Evolutionary conservation across 495 filamentous ascomycete species (phyloP).

Genomic region (Barbatosphaeria neglecta): DNA sequence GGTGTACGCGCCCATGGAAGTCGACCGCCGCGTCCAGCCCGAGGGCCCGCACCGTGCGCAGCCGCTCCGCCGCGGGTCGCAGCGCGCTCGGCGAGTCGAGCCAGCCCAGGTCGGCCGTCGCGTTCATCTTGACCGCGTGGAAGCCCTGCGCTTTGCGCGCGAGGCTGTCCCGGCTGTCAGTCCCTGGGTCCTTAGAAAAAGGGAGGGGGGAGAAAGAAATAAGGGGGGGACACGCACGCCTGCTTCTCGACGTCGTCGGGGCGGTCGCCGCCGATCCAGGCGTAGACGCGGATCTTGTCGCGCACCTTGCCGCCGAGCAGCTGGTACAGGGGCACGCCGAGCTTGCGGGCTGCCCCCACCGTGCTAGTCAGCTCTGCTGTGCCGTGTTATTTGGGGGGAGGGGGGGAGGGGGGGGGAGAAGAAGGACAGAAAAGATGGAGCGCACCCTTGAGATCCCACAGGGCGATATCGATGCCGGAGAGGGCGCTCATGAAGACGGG

Average conservation of each 20-base stretch:
- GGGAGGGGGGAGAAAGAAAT: not conserved
- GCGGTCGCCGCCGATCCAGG: constrained; percentile 82
- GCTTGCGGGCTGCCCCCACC: constrained; percentile 32
- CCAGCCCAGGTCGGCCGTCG: constrained; percentile 68
- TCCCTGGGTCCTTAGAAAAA: not conserved
- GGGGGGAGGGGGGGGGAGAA: not conserved
- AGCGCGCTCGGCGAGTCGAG: constrained; percentile 58
- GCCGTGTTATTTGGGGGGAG: no score
- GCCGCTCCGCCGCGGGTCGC: constrained; percentile 52
- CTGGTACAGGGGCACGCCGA: constrained; percentile 62
- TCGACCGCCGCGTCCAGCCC: constrained; percentile 65
- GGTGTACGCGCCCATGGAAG: constrained; percentile 70
- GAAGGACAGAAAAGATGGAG: not conserved
- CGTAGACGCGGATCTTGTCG: constrained; percentile 63
- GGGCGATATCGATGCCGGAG: constrained; percentile 68
- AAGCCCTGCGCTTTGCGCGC: constrained; percentile 60
- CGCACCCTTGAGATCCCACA: constrained; percentile 64
- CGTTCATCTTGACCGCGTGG: constrained; percentile 71
- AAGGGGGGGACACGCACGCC: constrained; percentile 45
- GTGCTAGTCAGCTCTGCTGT: no score
- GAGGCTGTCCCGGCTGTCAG: no score
- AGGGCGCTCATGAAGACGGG: constrained; percentile 76
- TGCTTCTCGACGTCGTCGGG: constrained; percentile 56
- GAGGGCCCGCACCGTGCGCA: constrained; percentile 56
- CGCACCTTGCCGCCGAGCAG: constrained; percentile 68